These are phyloP conservation scores for Inga oerstediana DNA, from an alignment of 306 rosid species.

Conservation along the genomic window DNA sequence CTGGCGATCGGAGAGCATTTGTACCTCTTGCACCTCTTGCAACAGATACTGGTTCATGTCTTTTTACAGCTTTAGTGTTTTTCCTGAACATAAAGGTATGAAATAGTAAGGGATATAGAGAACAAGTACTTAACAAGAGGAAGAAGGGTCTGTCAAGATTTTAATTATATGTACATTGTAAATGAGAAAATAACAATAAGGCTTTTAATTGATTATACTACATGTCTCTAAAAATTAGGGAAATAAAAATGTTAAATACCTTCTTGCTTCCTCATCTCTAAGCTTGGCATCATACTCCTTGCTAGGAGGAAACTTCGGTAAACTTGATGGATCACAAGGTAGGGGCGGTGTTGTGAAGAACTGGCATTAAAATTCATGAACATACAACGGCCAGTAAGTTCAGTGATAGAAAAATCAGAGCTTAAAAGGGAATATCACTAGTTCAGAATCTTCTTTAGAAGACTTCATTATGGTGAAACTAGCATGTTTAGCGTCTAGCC, in stretches of 20 bases:
- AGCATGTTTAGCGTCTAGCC: neutral
- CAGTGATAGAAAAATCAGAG: neutral
- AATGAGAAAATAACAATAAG: neutral
- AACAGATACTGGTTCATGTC: conserved; percentile 63
- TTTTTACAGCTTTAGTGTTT: conserved; percentile 54
- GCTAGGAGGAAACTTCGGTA: conserved; percentile 85
- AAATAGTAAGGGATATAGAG: neutral
- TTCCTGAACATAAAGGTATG: conserved; percentile 47
- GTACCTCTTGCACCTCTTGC: conserved; percentile 53
- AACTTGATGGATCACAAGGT: conserved; percentile 82
- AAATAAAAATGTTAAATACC: conserved; percentile 46
- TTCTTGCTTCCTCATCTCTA: conserved; percentile 62
- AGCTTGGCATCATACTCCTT: conserved; percentile 81
- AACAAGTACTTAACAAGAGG: conserved; percentile 5
- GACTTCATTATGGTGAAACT: neutral
- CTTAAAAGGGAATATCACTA: neutral
- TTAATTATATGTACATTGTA: neutral
- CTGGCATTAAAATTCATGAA: conserved; percentile 43
- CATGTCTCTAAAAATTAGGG: conserved; percentile 1
- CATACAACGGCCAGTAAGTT: conserved; percentile 1
- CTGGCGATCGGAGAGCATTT: conserved; percentile 55
- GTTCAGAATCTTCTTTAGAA: conserved; percentile 1
- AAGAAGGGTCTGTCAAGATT: neutral
- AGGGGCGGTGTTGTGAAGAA: conserved; percentile 76
- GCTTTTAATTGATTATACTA: neutral